Conservation (phyloP, 345 rosid genomes). For the Eucalyptus erythrocorys region DNA sequence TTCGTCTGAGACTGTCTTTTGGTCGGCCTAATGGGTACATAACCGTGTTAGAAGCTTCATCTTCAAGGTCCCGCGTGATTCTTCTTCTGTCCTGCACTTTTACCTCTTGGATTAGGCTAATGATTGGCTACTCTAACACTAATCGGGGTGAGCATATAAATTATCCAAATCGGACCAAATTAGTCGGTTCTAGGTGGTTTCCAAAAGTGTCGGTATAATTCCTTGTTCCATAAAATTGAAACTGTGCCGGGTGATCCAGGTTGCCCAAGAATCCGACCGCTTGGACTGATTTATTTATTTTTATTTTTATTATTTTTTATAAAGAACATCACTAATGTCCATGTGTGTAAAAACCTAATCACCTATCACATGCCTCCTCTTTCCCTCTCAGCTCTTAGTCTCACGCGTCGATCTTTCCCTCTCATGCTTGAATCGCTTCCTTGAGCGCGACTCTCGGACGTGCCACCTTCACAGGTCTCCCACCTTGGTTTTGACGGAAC, state of each 20-base stretch:
- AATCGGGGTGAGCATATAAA: neutral
- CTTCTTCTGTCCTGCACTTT: neutral
- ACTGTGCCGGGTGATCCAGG: accelerated
- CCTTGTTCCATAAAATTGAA: neutral
- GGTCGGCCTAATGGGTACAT: neutral
- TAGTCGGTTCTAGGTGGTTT: accelerated
- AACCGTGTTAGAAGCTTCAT: neutral
- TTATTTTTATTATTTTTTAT: too few relatives aligned
- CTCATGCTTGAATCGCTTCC: too few relatives aligned
- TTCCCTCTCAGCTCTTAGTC: too few relatives aligned
- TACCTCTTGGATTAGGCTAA: neutral
- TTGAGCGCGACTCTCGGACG: too few relatives aligned
- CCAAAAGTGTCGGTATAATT: accelerated
- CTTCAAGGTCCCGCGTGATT: neutral
- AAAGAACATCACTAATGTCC: neutral
- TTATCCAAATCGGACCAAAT: accelerated
- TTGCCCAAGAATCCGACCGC: neutral
- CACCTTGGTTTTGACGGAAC: too few relatives aligned
- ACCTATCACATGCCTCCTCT: neutral
- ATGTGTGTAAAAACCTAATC: neutral
- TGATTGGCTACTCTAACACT: neutral
- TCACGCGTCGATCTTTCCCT: too few relatives aligned
- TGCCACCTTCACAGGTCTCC: too few relatives aligned
- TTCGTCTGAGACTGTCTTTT: neutral
- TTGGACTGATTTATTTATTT: too few relatives aligned